Base-by-base conservation (phyloP, 805 yeast species). In the Candida bentonensis region DNA sequence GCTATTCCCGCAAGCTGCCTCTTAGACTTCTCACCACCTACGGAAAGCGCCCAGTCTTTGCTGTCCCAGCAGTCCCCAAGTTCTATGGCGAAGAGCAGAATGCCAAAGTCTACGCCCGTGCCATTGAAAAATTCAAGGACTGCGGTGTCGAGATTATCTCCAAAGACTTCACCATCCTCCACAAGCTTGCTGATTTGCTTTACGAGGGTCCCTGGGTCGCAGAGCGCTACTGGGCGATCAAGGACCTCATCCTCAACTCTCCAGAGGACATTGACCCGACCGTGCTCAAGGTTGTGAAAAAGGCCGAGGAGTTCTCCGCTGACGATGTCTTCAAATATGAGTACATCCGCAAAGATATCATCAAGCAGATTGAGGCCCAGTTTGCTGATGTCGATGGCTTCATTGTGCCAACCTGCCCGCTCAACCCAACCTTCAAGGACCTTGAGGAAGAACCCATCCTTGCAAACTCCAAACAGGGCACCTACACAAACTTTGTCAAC, bases 181-280 rank as follows among this genome's bases (percentile, higher is more conserved):
- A 84, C 48, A 82, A 82, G 28, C 69, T 89, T 46, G 98, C 97
- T 15, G 76, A 76, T 53, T 83, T 92, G 57, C 70, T 89, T 28
- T 89, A 89, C 60, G 96, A 89, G 58, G 98, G 98, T 47, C 83
- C 97, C n/a, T 89, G 98, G 98, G 97, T 89, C 9, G 85, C 94
- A 21, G 98, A 89, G 66, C 75, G 98, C 53, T 87, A 78, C 65
- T 78, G 85, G 49, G 96, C 96, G 22, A 74, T 78, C 28, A 73
- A 76, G 53, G 84, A 81, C 36, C 70, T 84, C 46, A 74, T 74
- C 23, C 69, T 82, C 4, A 72, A 78, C 56, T 87, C 92, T 17
- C 85, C 92, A 25, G 70, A 72, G 26, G 72, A 81, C 42, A 66
- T 89, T 53, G 96, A 89, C 61, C 94, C 95, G 42, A 83, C 86